Conservation (phyloP, 306 rosid species). For the Coriaria nepalensis region DNA sequence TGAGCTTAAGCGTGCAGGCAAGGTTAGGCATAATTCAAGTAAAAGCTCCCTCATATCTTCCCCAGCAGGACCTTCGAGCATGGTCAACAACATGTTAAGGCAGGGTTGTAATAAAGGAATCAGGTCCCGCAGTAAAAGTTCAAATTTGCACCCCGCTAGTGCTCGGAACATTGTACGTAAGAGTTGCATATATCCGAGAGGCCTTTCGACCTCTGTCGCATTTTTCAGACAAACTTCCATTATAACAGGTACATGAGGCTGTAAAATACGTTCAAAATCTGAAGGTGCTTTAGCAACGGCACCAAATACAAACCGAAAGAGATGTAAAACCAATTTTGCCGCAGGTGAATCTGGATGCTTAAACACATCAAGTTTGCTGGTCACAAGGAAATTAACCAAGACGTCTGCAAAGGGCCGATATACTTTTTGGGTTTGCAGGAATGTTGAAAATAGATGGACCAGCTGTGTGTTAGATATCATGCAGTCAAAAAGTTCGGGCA, state of each 20-base stretch:
- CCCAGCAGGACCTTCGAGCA: conserved; percentile 94
- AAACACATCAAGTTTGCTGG: conserved; percentile 75
- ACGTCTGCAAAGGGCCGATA: conserved; percentile 87
- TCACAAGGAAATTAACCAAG: conserved; percentile 83
- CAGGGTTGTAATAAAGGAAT: conserved; percentile 86
- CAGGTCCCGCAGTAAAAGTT: conserved; percentile 87
- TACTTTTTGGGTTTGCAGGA: conserved; percentile 69
- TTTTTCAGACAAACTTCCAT: conserved; percentile 94
- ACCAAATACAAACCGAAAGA: conserved; percentile 77
- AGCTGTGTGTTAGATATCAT: conserved; percentile 84
- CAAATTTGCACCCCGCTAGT: conserved; percentile 86
- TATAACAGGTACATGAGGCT: conserved; percentile 87
- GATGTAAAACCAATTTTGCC: conserved; percentile 84
- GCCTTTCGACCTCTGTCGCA: conserved; percentile 88
- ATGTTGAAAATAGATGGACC: conserved; percentile 88
- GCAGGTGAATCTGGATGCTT: conserved; percentile 83
- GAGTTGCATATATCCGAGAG: conserved; percentile 94
- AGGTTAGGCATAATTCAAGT: conserved; percentile 88
- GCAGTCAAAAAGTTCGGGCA: conserved; percentile 98
- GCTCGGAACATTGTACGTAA: conserved; percentile 78
- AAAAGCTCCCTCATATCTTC: conserved; percentile 94
- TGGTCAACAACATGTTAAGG: conserved; percentile 84
- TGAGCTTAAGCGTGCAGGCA: conserved; percentile 96
- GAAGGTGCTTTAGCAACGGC: conserved; percentile 94
- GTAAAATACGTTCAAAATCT: conserved; percentile 94